These are phyloP conservation scores for Raphanus sativus DNA, from an alignment of 345 rosid genomes.

Conservation along the genomic window DNA sequence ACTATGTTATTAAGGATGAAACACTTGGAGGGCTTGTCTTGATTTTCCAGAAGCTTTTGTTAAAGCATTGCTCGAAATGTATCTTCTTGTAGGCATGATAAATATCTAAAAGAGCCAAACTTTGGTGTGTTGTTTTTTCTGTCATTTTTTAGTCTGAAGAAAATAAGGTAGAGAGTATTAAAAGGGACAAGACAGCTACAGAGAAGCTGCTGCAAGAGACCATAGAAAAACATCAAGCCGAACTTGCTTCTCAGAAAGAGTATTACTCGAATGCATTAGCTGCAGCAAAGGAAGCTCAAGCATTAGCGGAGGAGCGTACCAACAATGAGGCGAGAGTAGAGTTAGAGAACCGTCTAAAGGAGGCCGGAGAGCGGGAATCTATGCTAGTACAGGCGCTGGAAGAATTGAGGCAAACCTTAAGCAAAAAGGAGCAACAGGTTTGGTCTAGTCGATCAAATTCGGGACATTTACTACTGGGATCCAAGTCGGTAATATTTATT, in stretches of 20 bases:
- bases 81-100: constrained; percentile 8
- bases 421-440: constrained; percentile 97
- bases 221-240: constrained; percentile 89
- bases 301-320: constrained; percentile 86
- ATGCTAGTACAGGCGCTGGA: constrained; percentile 94
- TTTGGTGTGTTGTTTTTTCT: constrained; percentile 7
- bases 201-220: constrained; percentile 95
- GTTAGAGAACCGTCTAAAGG: constrained; percentile 80
- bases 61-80: constrained; percentile 6
- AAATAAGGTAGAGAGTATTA: constrained; percentile 88
- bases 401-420: constrained; percentile 89
- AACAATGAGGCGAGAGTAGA: constrained; percentile 90
- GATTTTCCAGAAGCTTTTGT: constrained; percentile 8
- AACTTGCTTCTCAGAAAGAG: constrained; percentile 78
- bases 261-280: constrained; percentile 79
- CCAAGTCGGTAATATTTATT: background rate
- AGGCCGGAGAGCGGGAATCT: constrained; percentile 90
- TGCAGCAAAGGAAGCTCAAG: constrained; percentile 95
- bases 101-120: constrained; percentile 18
- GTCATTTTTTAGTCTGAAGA: constrained; percentile 77
- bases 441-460: constrained; percentile 24
- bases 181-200: constrained; percentile 87
- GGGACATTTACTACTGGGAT: constrained; percentile 11
- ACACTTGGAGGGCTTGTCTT: constrained; percentile 11
- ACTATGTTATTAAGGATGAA: constrained; percentile 5